These are phyloP conservation scores for Toxicodendron radicans DNA, from an alignment of 345 rosid genomes.

Conservation along the genomic window DNA sequence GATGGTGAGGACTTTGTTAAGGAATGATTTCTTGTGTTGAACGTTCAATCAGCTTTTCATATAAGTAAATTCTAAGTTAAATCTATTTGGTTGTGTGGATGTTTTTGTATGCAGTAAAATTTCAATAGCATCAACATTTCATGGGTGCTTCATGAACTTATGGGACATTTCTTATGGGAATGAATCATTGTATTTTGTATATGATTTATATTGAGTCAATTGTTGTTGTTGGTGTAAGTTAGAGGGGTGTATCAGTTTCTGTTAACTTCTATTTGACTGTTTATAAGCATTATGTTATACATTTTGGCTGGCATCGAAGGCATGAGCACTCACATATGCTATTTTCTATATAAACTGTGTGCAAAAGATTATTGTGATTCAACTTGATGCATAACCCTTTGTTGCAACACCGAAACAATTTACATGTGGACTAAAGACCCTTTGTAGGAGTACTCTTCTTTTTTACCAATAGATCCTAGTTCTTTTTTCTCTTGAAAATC, in stretches of 20 bases:
- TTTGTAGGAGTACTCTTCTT: background rate
- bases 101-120: background rate
- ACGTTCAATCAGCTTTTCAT: background rate
- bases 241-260: background rate
- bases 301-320: background rate
- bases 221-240: background rate
- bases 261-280: background rate
- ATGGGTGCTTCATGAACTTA: too few relatives aligned
- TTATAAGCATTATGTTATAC: background rate
- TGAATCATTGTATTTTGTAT: too few relatives aligned
- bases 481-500: too few relatives aligned
- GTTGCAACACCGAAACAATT: too few relatives aligned
- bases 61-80: background rate
- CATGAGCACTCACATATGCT: background rate
- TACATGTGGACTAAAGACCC: too few relatives aligned
- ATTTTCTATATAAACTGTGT: background rate
- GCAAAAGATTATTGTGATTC: background rate
- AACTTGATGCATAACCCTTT: background rate
- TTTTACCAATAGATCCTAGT: background rate
- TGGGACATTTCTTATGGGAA: background rate
- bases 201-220: background rate
- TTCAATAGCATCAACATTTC: background rate
- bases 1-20: slow-evolving; percentile 34
- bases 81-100: background rate
- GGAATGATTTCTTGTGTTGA: slow-evolving; percentile 2